These are phyloP conservation scores for Aspergillaceae sp. DNA, from an alignment of 2,329 filamentous ascomycete species.

Conservation along the genomic window DNA sequence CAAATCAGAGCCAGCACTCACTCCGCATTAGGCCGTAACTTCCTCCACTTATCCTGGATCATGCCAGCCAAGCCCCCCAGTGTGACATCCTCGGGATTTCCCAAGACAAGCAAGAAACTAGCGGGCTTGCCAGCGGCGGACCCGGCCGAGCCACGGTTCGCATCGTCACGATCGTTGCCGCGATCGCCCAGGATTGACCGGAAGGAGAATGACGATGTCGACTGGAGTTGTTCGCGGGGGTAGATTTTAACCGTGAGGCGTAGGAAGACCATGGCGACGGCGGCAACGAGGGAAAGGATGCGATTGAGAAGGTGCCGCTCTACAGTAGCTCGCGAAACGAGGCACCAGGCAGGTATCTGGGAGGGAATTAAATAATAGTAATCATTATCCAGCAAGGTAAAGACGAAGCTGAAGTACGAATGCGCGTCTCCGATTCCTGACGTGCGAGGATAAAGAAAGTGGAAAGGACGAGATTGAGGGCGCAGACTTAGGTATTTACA, in stretches of 20 bases:
- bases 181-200: conserved; percentile 8
- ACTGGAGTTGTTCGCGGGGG: conserved; percentile 18
- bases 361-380: not conserved
- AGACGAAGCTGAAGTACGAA: no score
- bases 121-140: conserved; percentile 11
- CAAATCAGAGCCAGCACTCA: conserved; percentile 13
- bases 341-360: no score
- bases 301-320: not conserved
- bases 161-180: conserved; percentile 8
- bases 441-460: no score
- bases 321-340: not conserved
- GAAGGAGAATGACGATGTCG: conserved; percentile 7
- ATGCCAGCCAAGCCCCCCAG: conserved; percentile 22
- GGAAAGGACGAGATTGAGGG: no score
- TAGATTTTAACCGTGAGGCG: conserved; percentile 29
- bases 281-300: not conserved
- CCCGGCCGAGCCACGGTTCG: conserved; percentile 2
- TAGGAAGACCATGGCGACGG: conserved; percentile 26
- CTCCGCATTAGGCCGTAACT: conserved; percentile 23
- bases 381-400: no score
- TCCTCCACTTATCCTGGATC: conserved; percentile 27
- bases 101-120: conserved; percentile 24
- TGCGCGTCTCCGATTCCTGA: no score
- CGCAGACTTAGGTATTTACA: no score
- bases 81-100: conserved; percentile 22